Evolutionary conservation across 2,329 filamentous ascomycete species (phyloP).

Genomic region (Penicillium sp.): DNA sequence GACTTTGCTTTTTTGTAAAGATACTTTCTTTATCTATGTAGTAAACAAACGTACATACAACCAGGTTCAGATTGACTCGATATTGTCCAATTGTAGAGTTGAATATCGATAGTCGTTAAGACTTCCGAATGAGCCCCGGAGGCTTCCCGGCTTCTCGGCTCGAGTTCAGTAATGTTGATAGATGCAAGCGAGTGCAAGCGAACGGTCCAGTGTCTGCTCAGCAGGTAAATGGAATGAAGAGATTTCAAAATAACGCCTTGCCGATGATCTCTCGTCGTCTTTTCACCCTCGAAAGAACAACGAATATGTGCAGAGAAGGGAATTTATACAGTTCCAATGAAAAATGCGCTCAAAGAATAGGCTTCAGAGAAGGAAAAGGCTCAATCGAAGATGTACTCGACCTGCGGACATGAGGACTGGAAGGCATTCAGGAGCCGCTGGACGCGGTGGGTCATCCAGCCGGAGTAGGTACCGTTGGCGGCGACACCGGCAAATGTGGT

Average conservation of each 20-base stretch:
- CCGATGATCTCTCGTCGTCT: slow-evolving; percentile 10
- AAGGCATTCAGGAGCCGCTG: slow-evolving; percentile 21
- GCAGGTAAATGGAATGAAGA: slow-evolving; percentile 7
- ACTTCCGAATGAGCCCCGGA: not conserved
- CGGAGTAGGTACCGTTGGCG: slow-evolving; percentile 19
- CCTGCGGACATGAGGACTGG: slow-evolving; percentile 22
- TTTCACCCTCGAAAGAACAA: not conserved
- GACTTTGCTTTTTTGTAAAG: not conserved
- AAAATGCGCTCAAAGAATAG: not conserved
- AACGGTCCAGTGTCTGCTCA: slow-evolving; percentile 6
- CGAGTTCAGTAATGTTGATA: not conserved
- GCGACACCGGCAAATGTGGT: slow-evolving; percentile 18
- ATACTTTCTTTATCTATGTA: not conserved
- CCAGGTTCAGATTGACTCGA: not conserved
- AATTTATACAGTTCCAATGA: slow-evolving; percentile 13
- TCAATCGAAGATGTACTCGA: slow-evolving; percentile 23
- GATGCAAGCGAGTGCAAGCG: slow-evolving; percentile 1
- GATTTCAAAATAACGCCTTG: slow-evolving; percentile 16
- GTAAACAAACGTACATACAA: not conserved
- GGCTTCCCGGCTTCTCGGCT: not conserved
- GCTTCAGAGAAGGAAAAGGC: not conserved
- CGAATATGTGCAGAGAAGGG: slow-evolving; percentile 7
- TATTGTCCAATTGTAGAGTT: not conserved
- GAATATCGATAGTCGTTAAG: not conserved
- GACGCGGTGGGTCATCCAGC: slow-evolving; percentile 26